Evolutionary conservation across 495 filamentous ascomycete species (phyloP), one percentile per base, ranked within the genome.

Genomic region (Neurospora hispaniola): DNA sequence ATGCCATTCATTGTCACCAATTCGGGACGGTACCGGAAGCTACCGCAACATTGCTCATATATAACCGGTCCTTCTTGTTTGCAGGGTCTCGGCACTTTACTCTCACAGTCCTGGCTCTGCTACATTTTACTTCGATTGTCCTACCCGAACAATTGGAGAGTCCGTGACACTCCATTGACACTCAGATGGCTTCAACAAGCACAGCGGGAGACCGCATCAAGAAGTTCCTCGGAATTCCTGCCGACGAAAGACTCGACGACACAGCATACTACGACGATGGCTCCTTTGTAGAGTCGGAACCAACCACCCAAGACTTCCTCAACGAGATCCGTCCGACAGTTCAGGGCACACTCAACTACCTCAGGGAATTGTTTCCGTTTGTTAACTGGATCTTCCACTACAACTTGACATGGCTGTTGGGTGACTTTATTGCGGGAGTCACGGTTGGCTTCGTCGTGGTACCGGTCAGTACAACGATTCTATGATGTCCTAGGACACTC

Each of bases 221-320:
- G 71, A 46, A 74, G 14, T 78, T 80, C 72, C 72, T 80, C 20
- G 79, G 79, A 2, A 78, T 80, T 59, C 74, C 76, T 42, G 70
- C 75, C 48, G 74, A 78, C 39, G 72, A 74, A 39, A 72, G 39
- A 1, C 73, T 78, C 40, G 72, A 78, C 54, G 79, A 80, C 75
- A 44, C 71, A 12, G 69, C 42, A 31, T 74, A 71, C 42, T 70
- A 75, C 43, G 71, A 76, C 10, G 76, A 78, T 44, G 92, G 93
- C 73, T 88, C 89, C 71, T 97, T 91, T 76, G 84, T 93, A 54
- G 94, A 97, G 80, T 81, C 86, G 4, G 94, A 97, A 76, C 94
- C 94, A 5, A 91, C 89, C 3, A 82, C 85, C 3, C 72, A 79
- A 12, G 92, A 94, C 76, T 94, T 90, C 89, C 71, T 97, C 48